These are phyloP conservation scores for Trichoderma sp. DNA, from an alignment of 2,329 filamentous ascomycete genomes.

Conservation along the genomic window DNA sequence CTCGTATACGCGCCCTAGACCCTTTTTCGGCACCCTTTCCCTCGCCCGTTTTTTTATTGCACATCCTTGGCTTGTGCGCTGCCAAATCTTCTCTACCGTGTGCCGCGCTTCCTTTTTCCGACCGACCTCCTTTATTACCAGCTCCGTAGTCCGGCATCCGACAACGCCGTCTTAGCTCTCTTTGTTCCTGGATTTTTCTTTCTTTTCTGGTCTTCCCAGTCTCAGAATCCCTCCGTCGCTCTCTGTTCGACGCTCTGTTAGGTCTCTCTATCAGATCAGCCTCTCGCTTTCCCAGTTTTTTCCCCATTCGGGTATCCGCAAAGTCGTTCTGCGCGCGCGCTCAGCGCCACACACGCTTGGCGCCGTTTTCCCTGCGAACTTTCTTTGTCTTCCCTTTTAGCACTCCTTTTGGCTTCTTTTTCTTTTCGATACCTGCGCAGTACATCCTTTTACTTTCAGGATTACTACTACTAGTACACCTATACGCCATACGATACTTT, in stretches of 20 bases:
- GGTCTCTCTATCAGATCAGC: slow-evolving; percentile 20
- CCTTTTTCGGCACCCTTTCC: slow-evolving; percentile 24
- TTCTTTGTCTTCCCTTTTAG: neutral
- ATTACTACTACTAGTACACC: slow-evolving; percentile 6
- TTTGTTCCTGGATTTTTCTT: slow-evolving; percentile 20
- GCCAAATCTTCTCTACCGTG: slow-evolving; percentile 24
- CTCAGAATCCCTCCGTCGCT: slow-evolving; percentile 3
- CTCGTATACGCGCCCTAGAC: slow-evolving; percentile 26
- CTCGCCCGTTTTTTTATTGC: slow-evolving; percentile 24
- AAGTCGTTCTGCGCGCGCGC: slow-evolving; percentile 18
- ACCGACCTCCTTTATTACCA: slow-evolving; percentile 25
- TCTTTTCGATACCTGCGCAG: slow-evolving; percentile 22
- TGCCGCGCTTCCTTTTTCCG: slow-evolving; percentile 28
- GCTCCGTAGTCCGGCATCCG: slow-evolving; percentile 23
- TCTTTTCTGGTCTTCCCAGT: slow-evolving; percentile 12
- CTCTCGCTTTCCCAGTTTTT: slow-evolving; percentile 12
- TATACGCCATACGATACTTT: slow-evolving; percentile 8
- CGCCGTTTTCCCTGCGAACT: slow-evolving; percentile 13
- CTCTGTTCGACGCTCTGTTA: slow-evolving; percentile 17
- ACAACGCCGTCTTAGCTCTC: slow-evolving; percentile 23
- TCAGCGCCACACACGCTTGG: slow-evolving; percentile 25
- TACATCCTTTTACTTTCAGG: neutral
- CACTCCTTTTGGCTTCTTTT: slow-evolving; percentile 24
- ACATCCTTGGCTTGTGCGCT: slow-evolving; percentile 28
- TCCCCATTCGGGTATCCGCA: slow-evolving; percentile 19